phyloP scores from a whole-genome alignment of 2,329 filamentous ascomycete species.

The Ilyonectria robusta region DNA sequence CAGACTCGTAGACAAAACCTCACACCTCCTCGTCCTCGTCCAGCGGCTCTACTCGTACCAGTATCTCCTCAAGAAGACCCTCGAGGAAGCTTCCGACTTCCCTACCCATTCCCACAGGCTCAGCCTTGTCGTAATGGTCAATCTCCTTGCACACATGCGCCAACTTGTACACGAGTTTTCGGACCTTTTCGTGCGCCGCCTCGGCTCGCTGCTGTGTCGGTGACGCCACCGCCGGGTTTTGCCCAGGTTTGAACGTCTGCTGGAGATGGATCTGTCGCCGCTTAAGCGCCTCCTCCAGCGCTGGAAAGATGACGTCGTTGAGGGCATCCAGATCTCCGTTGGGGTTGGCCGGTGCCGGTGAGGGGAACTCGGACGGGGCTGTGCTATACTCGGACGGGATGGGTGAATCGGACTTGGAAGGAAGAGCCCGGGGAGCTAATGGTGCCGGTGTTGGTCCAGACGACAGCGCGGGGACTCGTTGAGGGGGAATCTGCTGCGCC shows the following conservation, averaged over 20 bases:
- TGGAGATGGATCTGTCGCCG: slow-evolving; percentile 78
- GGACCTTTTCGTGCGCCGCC: slow-evolving; percentile 84
- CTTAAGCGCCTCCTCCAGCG: slow-evolving; percentile 90
- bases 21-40: slow-evolving; percentile 74
- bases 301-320: slow-evolving; percentile 92
- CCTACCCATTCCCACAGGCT: slow-evolving; percentile 93
- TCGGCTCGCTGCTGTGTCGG: slow-evolving; percentile 78
- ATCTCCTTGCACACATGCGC: slow-evolving; percentile 90
- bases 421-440: slow-evolving; percentile 37
- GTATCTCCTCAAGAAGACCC: slow-evolving; percentile 91
- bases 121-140: slow-evolving; percentile 87
- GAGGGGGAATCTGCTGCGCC: slow-evolving; percentile 45
- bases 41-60: slow-evolving; percentile 90
- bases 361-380: slow-evolving; percentile 67
- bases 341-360: slow-evolving; percentile 68
- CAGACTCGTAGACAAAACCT: slow-evolving; percentile 10
- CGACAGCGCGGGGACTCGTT: slow-evolving; percentile 38
- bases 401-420: slow-evolving; percentile 51
- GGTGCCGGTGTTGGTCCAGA: slow-evolving; percentile 34
- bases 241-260: slow-evolving; percentile 60
- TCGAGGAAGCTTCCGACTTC: slow-evolving; percentile 92
- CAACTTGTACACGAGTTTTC: slow-evolving; percentile 85
- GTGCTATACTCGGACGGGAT: slow-evolving; percentile 49
- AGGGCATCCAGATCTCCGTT: slow-evolving; percentile 86
- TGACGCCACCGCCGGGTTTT: slow-evolving; percentile 61